A percentile compares a stretch with the other conserved stretches of the same genome.
Conservation (phyloP, 768 basidiomycete genomes). For the Tulasnella sp. region DNA sequence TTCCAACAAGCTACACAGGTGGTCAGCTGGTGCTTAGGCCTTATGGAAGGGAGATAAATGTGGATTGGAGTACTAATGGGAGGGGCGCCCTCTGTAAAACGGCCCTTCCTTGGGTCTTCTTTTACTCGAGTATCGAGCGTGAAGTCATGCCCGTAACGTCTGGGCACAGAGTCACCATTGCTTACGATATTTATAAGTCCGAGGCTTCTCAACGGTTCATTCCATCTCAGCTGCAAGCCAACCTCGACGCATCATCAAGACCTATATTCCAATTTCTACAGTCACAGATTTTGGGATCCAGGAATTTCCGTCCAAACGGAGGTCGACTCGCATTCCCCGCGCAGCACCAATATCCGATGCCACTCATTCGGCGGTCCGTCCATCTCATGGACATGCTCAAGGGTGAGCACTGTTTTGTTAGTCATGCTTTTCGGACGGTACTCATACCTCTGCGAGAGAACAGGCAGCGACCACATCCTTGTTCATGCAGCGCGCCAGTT, state of each 20-base stretch:
- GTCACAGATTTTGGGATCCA: not conserved
- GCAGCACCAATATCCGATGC: not conserved
- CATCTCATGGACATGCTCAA: not conserved
- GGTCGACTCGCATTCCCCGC: not conserved
- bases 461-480: not conserved
- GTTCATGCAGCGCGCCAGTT: not conserved
- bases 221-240: not conserved
- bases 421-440: not conserved
- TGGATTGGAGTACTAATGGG: slow-evolving; percentile 22
- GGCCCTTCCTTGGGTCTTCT: slow-evolving; percentile 42
- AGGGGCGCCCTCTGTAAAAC: not conserved
- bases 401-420: not conserved
- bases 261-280: not conserved
- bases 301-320: not conserved
- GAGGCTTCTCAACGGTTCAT: not conserved
- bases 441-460: not conserved
- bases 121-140: slow-evolving; percentile 48
- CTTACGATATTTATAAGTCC: slow-evolving; percentile 35
- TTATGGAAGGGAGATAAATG: not conserved
- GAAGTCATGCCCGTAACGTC: slow-evolving; percentile 45
- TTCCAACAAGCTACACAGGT: slow-evolving; percentile 49
- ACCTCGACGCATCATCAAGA: not conserved
- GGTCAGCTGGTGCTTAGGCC: slow-evolving; percentile 45
- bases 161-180: slow-evolving; percentile 47
- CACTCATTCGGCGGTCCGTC: not conserved